These are phyloP conservation scores for Verticillium zaregamsianum DNA, from an alignment of 2,329 filamentous ascomycete genomes.

Conservation along the genomic window DNA sequence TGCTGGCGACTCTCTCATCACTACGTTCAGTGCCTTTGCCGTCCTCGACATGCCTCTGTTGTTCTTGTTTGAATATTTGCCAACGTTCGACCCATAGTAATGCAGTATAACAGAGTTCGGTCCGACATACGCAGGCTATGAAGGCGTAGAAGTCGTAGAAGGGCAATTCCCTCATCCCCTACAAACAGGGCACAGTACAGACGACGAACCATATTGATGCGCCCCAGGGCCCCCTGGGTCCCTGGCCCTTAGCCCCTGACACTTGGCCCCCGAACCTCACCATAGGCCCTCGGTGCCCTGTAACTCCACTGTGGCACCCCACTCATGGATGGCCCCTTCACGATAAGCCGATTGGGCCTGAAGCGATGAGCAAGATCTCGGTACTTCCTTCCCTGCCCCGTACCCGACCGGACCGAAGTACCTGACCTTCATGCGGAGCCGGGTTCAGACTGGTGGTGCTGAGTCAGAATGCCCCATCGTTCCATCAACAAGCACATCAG, in stretches of 20 bases:
- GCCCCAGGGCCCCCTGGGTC: too few species aligned
- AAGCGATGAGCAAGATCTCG: not conserved
- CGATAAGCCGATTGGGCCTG: not conserved
- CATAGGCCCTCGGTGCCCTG: not conserved
- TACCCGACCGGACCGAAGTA: not conserved
- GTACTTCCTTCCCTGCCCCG: not conserved
- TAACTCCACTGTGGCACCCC: not conserved
- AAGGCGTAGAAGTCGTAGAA: too few species aligned
- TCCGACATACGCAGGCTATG: too few species aligned
- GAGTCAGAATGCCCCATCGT: not conserved
- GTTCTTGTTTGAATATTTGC: too few species aligned
- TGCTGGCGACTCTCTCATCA: not conserved
- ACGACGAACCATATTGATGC: too few species aligned
- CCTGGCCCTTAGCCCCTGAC: too few species aligned
- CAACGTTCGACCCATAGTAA: too few species aligned
- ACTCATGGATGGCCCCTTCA: not conserved
- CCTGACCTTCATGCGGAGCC: not conserved
- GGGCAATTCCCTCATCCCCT: too few species aligned
- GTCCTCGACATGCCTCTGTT: too few species aligned
- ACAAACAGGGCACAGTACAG: too few species aligned
- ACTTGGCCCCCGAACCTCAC: not conserved
- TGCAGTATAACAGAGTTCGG: too few species aligned
- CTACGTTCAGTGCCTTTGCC: not conserved
- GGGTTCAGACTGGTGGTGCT: not conserved
- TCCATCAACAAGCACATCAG: not conserved